Evolutionary conservation across 2,329 filamentous ascomycete species (phyloP).

Genomic region (Alternaria arborescens): DNA sequence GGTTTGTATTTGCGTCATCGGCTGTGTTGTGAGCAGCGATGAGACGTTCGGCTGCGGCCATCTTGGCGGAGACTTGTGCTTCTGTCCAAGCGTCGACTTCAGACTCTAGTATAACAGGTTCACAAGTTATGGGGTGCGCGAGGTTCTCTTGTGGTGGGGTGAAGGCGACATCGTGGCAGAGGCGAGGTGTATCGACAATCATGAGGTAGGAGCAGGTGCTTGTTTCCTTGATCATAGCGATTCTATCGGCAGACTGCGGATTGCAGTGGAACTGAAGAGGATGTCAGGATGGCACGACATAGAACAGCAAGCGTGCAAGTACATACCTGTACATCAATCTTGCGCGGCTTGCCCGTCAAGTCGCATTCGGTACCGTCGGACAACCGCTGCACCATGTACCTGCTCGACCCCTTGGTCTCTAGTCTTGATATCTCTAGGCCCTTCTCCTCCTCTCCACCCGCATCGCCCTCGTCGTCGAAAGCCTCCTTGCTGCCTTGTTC

Average conservation of each 20-base stretch:
- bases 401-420: constrained; percentile 81
- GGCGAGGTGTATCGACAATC: constrained; percentile 87
- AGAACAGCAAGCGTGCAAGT: constrained; percentile 11
- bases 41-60: constrained; percentile 35
- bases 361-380: constrained; percentile 85
- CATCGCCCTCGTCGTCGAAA: constrained; percentile 42
- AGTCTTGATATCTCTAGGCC: constrained; percentile 65
- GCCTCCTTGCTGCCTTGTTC: constrained; percentile 43
- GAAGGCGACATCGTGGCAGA: constrained; percentile 89
- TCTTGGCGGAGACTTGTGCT: constrained; percentile 44
- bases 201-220: constrained; percentile 92
- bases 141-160: constrained; percentile 79
- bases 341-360: constrained; percentile 80
- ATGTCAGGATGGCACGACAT: constrained; percentile 10
- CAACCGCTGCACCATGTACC: constrained; percentile 85
- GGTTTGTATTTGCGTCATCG: constrained; percentile 39
- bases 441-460: constrained; percentile 33
- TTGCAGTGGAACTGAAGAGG: constrained; percentile 72
- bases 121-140: constrained; percentile 79
- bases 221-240: constrained; percentile 92
- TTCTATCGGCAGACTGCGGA: constrained; percentile 76
- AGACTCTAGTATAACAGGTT: constrained; percentile 70
- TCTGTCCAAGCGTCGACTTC: constrained; percentile 59
- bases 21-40: constrained; percentile 27
- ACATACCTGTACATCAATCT: constrained; percentile 77